phyloP scores from a whole-genome alignment of 2,329 filamentous ascomycete genomes.

The Monosporascus ibericus region DNA sequence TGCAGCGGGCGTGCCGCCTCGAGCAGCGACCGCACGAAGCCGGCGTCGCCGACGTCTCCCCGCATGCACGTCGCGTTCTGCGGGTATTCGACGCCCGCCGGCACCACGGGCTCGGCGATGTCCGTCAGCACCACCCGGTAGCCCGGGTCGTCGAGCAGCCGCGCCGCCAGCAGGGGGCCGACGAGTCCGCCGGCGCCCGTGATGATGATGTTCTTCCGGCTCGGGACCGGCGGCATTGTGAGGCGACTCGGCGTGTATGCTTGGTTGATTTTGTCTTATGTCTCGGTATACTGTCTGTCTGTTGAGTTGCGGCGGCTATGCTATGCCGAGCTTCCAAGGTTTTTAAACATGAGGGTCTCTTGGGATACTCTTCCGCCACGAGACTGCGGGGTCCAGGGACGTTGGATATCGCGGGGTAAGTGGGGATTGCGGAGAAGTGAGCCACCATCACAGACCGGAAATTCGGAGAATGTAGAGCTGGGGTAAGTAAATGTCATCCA shows the following conservation, averaged over 20 bases:
- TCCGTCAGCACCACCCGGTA: conserved; percentile 44
- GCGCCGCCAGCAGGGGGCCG: conserved; percentile 30
- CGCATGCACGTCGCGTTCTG: conserved; percentile 43
- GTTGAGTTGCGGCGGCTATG: too few species aligned
- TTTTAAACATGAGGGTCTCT: too few species aligned
- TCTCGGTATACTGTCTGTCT: too few species aligned
- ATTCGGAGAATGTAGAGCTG: too few species aligned
- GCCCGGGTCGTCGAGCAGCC: conserved; percentile 32
- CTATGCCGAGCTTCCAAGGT: too few species aligned
- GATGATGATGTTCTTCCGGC: conserved; percentile 28
- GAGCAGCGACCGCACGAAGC: conserved; percentile 34
- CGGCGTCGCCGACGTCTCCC: conserved; percentile 39
- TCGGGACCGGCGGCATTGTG: conserved; percentile 15
- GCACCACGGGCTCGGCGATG: conserved; percentile 45
- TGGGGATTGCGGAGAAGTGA: too few species aligned
- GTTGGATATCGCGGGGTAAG: too few species aligned
- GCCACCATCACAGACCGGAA: too few species aligned
- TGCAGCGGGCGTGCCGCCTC: conserved; percentile 38
- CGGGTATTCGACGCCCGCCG: conserved; percentile 39
- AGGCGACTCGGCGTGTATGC: background rate
- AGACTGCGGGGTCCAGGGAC: too few species aligned
- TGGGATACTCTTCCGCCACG: too few species aligned
- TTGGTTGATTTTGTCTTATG: too few species aligned
- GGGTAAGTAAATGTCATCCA: too few species aligned
- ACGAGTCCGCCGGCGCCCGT: conserved; percentile 28